These are phyloP conservation scores for Candida pini DNA, from an alignment of 805 yeast species.

Conservation along the genomic window DNA sequence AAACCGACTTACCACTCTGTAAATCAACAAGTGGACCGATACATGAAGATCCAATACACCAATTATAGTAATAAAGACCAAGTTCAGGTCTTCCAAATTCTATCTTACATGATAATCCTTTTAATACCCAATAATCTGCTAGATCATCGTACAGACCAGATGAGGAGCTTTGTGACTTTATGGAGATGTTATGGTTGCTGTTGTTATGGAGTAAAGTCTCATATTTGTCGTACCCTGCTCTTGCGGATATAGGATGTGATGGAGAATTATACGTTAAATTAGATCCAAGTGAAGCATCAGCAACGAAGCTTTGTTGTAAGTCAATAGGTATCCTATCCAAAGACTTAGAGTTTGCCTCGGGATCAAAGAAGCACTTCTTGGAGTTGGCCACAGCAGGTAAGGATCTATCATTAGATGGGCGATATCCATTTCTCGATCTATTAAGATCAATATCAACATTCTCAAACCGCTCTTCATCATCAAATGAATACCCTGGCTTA, in stretches of 20 bases:
- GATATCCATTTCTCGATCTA: slow-evolving; percentile 2
- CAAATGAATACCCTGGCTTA: slow-evolving; percentile 27
- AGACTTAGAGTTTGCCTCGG: not conserved
- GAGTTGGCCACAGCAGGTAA: not conserved
- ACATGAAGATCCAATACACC: slow-evolving; percentile 47
- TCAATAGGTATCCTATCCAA: not conserved
- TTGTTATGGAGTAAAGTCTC: not conserved
- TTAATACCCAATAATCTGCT: slow-evolving; percentile 29
- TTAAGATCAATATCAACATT: slow-evolving; percentile 50
- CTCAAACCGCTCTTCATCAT: slow-evolving; percentile 42
- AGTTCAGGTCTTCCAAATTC: slow-evolving; percentile 49
- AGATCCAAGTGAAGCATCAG: no score
- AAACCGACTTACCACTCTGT: slow-evolving; percentile 26
- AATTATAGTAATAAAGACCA: slow-evolving; percentile 46
- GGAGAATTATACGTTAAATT: not conserved
- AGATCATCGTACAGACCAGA: slow-evolving; percentile 29
- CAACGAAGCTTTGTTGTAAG: not conserved
- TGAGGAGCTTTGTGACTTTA: slow-evolving; percentile 9
- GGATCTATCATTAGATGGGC: not conserved
- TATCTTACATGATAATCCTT: slow-evolving; percentile 26
- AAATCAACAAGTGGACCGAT: slow-evolving; percentile 30
- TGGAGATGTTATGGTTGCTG: not conserved
- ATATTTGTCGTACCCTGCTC: slow-evolving; percentile 8
- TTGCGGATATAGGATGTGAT: slow-evolving; percentile 4
- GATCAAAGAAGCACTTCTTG: not conserved